Evolutionary conservation across 2,329 filamentous ascomycete genomes (phyloP).

Genomic region (Verticillium longisporum): DNA sequence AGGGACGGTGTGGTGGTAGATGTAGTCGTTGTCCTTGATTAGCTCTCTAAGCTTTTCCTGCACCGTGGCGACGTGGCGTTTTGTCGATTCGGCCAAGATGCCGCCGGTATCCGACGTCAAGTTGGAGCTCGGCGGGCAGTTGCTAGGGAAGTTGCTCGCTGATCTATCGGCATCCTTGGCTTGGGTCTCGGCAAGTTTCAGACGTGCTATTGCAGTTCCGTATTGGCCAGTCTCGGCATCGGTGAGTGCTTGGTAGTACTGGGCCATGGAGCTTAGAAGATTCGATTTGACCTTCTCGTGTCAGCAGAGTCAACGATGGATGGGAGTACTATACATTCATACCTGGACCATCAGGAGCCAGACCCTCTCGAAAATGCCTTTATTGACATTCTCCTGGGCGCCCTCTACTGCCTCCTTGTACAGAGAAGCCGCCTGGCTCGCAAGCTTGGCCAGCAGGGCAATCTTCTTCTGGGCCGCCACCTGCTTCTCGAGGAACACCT

Average conservation of each 20-base stretch:
- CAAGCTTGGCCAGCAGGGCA: constrained; percentile 83
- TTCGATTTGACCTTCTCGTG: constrained; percentile 62
- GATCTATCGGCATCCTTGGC: constrained; percentile 72
- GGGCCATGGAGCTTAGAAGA: constrained; percentile 77
- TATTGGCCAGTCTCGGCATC: constrained; percentile 87
- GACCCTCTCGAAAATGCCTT: constrained; percentile 87
- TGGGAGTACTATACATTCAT: constrained; percentile 16
- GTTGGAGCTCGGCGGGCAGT: constrained; percentile 75
- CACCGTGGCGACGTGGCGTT: constrained; percentile 71
- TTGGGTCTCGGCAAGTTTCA: constrained; percentile 72
- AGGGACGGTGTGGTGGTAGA: constrained; percentile 91
- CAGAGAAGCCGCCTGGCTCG: constrained; percentile 81
- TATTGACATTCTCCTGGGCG: constrained; percentile 85
- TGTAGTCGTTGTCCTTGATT: constrained; percentile 93
- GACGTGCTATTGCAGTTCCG: constrained; percentile 74
- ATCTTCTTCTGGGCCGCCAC: constrained; percentile 88
- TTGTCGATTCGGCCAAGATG: constrained; percentile 72
- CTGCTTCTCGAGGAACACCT: constrained; percentile 97
- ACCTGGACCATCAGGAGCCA: constrained; percentile 82
- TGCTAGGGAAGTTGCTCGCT: constrained; percentile 73
- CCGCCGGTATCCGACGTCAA: constrained; percentile 71
- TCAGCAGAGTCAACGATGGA: constrained; percentile 4
- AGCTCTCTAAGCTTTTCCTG: constrained; percentile 74
- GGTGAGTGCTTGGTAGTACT: constrained; percentile 87
- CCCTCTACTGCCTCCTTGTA: constrained; percentile 86